A percentile compares a stretch with the other conserved stretches of the same genome.
Evolutionary conservation across 352 stramenopile species (phyloP).

Genomic region (Phytophthora litchii): DNA sequence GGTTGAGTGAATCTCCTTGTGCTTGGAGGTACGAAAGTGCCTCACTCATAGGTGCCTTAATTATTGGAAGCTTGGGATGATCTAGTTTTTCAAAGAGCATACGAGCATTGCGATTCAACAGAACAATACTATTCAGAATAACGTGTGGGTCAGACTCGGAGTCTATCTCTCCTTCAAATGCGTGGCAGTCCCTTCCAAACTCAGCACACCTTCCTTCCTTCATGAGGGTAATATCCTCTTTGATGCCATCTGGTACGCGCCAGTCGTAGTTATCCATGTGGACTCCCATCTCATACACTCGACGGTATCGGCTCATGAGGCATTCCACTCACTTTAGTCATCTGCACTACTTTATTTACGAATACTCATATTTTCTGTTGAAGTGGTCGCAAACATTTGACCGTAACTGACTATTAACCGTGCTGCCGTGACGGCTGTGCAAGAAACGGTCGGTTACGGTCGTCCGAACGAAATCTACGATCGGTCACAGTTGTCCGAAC

Average conservation of each 20-base stretch:
- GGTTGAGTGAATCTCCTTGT: conserved; percentile 73
- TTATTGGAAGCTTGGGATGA: conserved; percentile 74
- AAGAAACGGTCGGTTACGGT: too few species aligned
- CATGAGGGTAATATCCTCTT: conserved; percentile 94
- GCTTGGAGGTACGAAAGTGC: conserved; percentile 74
- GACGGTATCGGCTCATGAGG: conserved; percentile 73
- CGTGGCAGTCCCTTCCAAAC: conserved; percentile 89
- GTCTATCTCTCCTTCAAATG: conserved; percentile 92
- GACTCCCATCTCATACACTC: conserved; percentile 87
- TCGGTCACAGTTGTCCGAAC: too few species aligned
- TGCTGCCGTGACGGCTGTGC: too few species aligned
- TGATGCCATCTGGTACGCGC: conserved; percentile 91
- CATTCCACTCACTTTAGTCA: conserved; percentile 69
- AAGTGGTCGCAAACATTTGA: too few species aligned
- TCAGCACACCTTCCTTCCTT: conserved; percentile 92
- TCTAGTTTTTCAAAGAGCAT: conserved; percentile 85
- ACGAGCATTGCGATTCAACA: conserved; percentile 71
- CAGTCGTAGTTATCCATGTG: conserved; percentile 94
- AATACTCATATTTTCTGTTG: too few species aligned
- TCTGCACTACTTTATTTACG: conserved; percentile 90
- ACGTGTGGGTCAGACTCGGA: conserved; percentile 89
- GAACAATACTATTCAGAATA: conserved; percentile 89
- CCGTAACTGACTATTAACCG: too few species aligned
- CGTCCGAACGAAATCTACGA: too few species aligned
- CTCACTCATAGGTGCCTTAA: conserved; percentile 78